Evolutionary conservation across 257 asterid species (phyloP).

Genomic region (Cinchona pubescens): DNA sequence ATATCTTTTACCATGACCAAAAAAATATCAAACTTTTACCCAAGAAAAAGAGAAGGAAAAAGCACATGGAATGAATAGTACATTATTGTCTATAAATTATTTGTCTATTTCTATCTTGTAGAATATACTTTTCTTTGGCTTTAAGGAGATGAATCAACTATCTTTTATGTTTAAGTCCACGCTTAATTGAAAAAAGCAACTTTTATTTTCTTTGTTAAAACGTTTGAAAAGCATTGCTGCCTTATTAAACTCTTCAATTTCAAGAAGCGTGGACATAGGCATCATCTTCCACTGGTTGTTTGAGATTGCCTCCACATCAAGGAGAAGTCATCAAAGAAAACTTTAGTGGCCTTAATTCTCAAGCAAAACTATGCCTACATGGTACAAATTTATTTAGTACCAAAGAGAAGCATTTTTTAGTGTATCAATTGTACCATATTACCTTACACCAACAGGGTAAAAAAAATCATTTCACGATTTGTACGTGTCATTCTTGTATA

Average conservation of each 20-base stretch:
- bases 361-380: background rate
- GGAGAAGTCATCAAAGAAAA: background rate
- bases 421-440: background rate
- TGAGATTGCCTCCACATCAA: background rate
- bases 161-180: slow-evolving; percentile 5
- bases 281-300: background rate
- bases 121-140: slow-evolving; percentile 17
- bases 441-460: background rate
- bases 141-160: slow-evolving; percentile 16
- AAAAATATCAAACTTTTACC: background rate
- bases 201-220: background rate
- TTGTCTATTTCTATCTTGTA: too few species aligned
- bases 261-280: slow-evolving; percentile 8
- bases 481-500: too few species aligned
- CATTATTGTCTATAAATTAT: background rate
- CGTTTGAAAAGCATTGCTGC: slow-evolving; percentile 16
- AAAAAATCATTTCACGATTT: too few species aligned
- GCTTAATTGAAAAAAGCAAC: too few species aligned
- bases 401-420: background rate
- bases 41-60: background rate
- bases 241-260: slow-evolving; percentile 20
- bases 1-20: background rate
- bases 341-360: background rate
- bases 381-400: background rate
- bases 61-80: slow-evolving; percentile 2